Evolutionary conservation across 2,329 filamentous ascomycete genomes (phyloP).

Genomic region (Aureobasidium leucospermi): DNA sequence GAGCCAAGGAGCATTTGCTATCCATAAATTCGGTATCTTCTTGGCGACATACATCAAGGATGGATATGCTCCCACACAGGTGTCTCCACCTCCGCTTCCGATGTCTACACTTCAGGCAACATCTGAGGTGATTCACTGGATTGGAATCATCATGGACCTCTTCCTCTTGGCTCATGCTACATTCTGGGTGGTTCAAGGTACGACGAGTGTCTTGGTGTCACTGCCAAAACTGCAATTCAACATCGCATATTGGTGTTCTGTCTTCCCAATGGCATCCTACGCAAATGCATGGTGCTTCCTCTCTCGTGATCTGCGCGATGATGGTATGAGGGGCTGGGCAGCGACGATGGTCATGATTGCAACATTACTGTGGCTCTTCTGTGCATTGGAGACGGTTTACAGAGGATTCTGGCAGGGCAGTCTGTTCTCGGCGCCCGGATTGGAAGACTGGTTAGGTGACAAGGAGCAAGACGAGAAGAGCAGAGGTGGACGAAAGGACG

Average conservation of each 20-base stretch:
- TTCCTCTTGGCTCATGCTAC: slow-evolving; percentile 20
- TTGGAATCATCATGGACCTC: slow-evolving; percentile 19
- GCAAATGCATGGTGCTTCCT: slow-evolving; percentile 19
- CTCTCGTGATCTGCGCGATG: slow-evolving; percentile 20
- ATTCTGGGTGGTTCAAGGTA: slow-evolving; percentile 22
- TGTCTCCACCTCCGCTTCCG: slow-evolving; percentile 15
- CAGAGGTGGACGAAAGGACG: slow-evolving; percentile 3
- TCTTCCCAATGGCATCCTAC: slow-evolving; percentile 22
- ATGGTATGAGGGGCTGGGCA: slow-evolving; percentile 22
- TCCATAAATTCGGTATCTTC: slow-evolving; percentile 18
- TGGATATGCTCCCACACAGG: slow-evolving; percentile 16
- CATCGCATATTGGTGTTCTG: slow-evolving; percentile 21
- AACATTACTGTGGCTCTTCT: slow-evolving; percentile 21
- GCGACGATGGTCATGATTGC: slow-evolving; percentile 17
- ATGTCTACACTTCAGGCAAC: slow-evolving; percentile 14
- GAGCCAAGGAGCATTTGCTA: slow-evolving; percentile 19
- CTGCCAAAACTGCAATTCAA: slow-evolving; percentile 19
- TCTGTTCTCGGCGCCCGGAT: slow-evolving; percentile 20
- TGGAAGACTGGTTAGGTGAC: slow-evolving; percentile 19
- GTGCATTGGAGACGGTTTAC: slow-evolving; percentile 19
- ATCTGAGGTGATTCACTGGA: slow-evolving; percentile 21
- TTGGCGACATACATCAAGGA: slow-evolving; percentile 17
- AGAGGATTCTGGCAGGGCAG: slow-evolving; percentile 20
- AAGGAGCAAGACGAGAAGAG: slow-evolving; percentile 16
- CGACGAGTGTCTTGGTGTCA: slow-evolving; percentile 13